phyloP scores from a whole-genome alignment of 768 basidiomycete species.

The Podaxis sp. region DNA sequence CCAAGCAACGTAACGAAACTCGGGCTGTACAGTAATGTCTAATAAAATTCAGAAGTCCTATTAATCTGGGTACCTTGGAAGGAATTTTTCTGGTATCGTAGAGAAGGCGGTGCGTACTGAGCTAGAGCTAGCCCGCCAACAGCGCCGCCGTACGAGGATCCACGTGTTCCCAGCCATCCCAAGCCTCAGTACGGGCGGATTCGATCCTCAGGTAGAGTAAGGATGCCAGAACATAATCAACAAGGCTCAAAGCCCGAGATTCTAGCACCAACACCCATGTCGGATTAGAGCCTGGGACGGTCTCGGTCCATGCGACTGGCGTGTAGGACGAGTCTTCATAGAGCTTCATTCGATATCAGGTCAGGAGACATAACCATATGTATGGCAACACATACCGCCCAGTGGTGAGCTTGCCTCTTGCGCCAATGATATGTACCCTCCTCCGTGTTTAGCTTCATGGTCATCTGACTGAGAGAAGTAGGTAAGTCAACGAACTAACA shows the following conservation, averaged over 20 bases:
- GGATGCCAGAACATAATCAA: slow-evolving; percentile 9
- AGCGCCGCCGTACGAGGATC: neutral
- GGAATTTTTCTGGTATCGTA: too few species aligned
- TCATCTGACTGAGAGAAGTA: neutral
- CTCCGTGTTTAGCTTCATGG: neutral
- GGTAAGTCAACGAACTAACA: too few species aligned
- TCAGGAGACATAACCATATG: neutral
- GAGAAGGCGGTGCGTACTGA: too few species aligned
- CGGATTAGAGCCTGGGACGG: neutral
- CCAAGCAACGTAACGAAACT: too few species aligned
- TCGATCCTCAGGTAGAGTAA: slow-evolving; percentile 5
- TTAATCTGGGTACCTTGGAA: too few species aligned
- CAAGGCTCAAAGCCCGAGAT: neutral
- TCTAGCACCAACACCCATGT: slow-evolving; percentile 3
- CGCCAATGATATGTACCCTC: slow-evolving; percentile 9
- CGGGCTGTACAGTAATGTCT: too few species aligned
- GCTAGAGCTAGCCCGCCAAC: neutral
- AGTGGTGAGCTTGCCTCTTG: neutral
- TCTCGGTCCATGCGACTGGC: slow-evolving; percentile 11
- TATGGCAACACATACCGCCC: neutral
- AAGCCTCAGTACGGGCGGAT: neutral
- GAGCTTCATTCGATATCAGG: neutral
- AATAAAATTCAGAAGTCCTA: too few species aligned
- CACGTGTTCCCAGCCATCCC: neutral
- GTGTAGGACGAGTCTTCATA: neutral